A percentile compares a stretch with the other conserved stretches of the same genome.
Conservation (phyloP, 306 rosid genomes). For the Pueraria montana region DNA sequence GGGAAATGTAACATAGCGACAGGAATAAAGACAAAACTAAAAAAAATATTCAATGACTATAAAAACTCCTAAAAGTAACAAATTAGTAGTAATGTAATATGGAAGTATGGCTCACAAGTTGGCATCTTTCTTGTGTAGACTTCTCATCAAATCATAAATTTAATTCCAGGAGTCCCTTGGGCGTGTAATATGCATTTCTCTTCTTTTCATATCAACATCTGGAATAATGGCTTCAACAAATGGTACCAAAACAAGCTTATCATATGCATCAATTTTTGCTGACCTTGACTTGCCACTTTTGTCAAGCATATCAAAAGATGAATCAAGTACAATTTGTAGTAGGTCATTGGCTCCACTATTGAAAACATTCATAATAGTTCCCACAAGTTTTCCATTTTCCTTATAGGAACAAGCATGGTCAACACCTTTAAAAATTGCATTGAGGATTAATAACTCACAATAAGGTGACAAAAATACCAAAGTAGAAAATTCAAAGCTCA, state of each 20-base stretch:
- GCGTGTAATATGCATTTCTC: slow-evolving; percentile 87
- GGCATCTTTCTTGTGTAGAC: slow-evolving; percentile 96
- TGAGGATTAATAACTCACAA: slow-evolving; percentile 27
- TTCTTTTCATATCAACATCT: slow-evolving; percentile 71
- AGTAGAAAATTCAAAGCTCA: slow-evolving; percentile 33
- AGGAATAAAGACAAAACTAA: slow-evolving; percentile 25
- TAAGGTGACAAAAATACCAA: slow-evolving; percentile 20
- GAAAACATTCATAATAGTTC: slow-evolving; percentile 78
- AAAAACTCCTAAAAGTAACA: slow-evolving; percentile 38
- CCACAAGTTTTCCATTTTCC: slow-evolving; percentile 82
- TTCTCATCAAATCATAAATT: slow-evolving; percentile 81
- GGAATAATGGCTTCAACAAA: slow-evolving; percentile 98
- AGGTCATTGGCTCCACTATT: slow-evolving; percentile 87
- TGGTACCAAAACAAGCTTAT: slow-evolving; percentile 85
- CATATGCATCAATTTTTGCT: slow-evolving; percentile 58
- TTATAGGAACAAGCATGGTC: slow-evolving; percentile 54
- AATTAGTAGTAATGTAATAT: slow-evolving; percentile 45
- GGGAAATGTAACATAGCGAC: slow-evolving; percentile 24
- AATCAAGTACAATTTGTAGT: slow-evolving; percentile 77
- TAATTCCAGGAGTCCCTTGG: slow-evolving; percentile 94
- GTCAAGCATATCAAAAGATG: slow-evolving; percentile 67
- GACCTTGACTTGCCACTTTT: slow-evolving; percentile 69
- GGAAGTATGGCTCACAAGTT: slow-evolving; percentile 87
- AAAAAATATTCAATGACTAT: slow-evolving; percentile 17
- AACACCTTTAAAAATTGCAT: slow-evolving; percentile 43